Base-by-base conservation (phyloP, 495 filamentous ascomycete genomes). In the Penicillium mononematosum region DNA sequence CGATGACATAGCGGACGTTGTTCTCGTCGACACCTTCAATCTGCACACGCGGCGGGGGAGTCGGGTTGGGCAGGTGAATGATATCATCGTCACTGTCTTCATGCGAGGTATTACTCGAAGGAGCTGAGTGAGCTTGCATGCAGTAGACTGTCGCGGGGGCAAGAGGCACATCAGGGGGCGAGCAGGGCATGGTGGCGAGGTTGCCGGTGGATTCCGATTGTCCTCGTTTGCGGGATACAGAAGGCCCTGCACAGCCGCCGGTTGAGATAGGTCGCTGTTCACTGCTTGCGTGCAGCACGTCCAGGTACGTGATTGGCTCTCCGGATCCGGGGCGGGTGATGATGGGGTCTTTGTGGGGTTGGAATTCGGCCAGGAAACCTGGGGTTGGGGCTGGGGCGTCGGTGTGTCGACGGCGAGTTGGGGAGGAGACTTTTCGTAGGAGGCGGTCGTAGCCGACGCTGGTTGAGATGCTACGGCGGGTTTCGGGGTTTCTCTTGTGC, bases 21-120 rank as follows among this genome's bases (percentile, higher is more conserved):
- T 76, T 74, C 36, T 70, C 65, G 31, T 77, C 75, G 11, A 77
- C 70, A 11, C 69, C 68, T 27, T 75, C 68, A 36, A 76, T 69
- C 27, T 71, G 69, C 7, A 72, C 62, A 7, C 61, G 68, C 5
- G 73, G 73, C 16, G 64, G 57, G 3, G 59, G 50, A 10, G 25
- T 61, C 20, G 70, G 56, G 31, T 71, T 74, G 10, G 75, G 75
- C 6, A 78, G 65, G 10, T 74, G 69, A 39, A 76, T 69, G 44
- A 78, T 70, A 7, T 75, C 73, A 48, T 73, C 70, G 38, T 78
- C 74, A 5, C 62, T 66, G 24, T 73, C 75, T 29, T 74, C 66
- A 9, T 34, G 52, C 8, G 70, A 65, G 50, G 60, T 56, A 50
- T 66, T 67, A 19, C 48, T 45, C 34, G 63, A 63, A 2, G 67